Base-by-base conservation (phyloP, 352 stramenopile species). In the Globisporangium carolinianum region DNA sequence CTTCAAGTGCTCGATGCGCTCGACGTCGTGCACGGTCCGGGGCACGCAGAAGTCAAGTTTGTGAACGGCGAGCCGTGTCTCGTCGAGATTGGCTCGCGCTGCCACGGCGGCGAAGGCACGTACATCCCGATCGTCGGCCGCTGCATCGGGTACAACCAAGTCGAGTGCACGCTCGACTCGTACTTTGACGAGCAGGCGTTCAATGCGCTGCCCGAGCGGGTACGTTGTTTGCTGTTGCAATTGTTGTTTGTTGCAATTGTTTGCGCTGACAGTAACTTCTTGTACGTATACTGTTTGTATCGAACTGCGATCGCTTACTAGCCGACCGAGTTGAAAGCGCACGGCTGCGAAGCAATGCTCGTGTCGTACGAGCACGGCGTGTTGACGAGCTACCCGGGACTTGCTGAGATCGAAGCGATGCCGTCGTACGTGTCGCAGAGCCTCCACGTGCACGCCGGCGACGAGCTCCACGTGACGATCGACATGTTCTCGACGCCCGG, bases 31-130 rank as follows among this genome's bases (percentile, higher is more conserved):
- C 73, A 94, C 60, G 88, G 88, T 7, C 88, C 88, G 11, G 82
- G 72, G 1, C 88, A 97, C 63, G 88, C 88, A 36, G 88, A 97
- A 66, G 79, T 97, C 55, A 97, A 92, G 67, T 79, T 89, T n/a
- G 75, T 87, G 17, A 65, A 77, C 45, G 69, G 69, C 11, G 76
- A 90, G 47, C 91, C 92, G 9, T 98, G 93, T 69, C 76, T 98
- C 8, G 90, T 98, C 6, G 94, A 98, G 77, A 96, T 98, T 62
- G 96, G 96, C 42, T 83, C 92, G 53, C 87, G 96, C 49, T 97
- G 91, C 62, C 96, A 98, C 69, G 96, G 96, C 45, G 96, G 91
- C 47, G 93, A 97, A 69, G 96, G 91, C 53, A 96, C 85, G 48
- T 98, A 96, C 73, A 53, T 93, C 39, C 85, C 90, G 0, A 91